Base-by-base conservation (phyloP, 139 green algal species). In the Penium margaritaceum region DNA sequence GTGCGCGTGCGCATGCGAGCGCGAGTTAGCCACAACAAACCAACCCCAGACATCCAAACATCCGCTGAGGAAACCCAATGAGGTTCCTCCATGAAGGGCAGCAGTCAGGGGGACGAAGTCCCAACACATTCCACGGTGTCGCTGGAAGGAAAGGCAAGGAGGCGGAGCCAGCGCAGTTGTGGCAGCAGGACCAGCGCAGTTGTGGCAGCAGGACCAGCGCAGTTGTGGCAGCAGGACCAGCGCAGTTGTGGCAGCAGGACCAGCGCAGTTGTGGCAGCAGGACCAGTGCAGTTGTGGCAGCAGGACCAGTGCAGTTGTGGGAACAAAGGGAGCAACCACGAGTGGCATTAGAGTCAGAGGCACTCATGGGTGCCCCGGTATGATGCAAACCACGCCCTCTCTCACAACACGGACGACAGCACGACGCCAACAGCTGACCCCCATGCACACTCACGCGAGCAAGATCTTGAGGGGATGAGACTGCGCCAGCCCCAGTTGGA, bases 381-480 rank as follows among this genome's bases (percentile, higher is more conserved):
- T 7, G n/a, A 60, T 17, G n/a, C 35, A 21, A 60, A 57, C 14
- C 37, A 5, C 3, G 35, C 9, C 35, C n/a, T 39, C n/a, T 0
- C 7, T 17, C 33, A 39, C 3, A 67, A 39, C n/a, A 4, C 58
- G 5, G 35, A 4, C n/a, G 33, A 9, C 58, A 19, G 5, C 33
- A 55, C 6, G 5, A 19, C 35, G n/a, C 35, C 5, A 19, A 67
- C 7, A 9, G 19, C 35, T 21, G 19, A 67, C 21, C 19, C 33
- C 35, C n/a, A 2, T 54, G 35, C 14, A 55, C 14, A 71, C 66
- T 74, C 24, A 74, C 66, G 66, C 66, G 66, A 74, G 38, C n/a
- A 74, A 39, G n/a, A 74, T 74, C 41, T 74, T 74, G 17, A 74
- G 54, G 1, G 66, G 66, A 37, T 74, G 66, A 21, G 66, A 35